A percentile compares a stretch with the other conserved stretches of the same genome.
Evolutionary conservation across 2,329 filamentous ascomycete genomes (phyloP).

Genomic region (Xylariaceae sp.): DNA sequence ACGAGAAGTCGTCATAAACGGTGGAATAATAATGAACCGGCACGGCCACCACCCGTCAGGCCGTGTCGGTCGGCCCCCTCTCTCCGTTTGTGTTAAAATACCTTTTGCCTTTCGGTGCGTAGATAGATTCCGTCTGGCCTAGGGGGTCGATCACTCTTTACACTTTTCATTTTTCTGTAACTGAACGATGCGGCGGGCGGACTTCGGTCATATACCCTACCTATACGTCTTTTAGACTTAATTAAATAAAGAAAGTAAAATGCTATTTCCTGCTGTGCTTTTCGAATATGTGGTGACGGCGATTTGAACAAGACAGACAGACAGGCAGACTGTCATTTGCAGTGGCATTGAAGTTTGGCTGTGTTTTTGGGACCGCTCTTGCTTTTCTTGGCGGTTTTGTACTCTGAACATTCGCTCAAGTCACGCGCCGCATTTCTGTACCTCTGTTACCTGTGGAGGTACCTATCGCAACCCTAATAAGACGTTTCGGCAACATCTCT

Average conservation of each 20-base stretch:
- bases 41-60: slow-evolving; percentile 16
- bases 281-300: background rate
- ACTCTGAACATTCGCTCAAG: too few species aligned
- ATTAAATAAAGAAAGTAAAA: slow-evolving; percentile 30
- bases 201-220: slow-evolving; percentile 30
- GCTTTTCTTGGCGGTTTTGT: too few species aligned
- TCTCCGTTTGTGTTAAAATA: slow-evolving; percentile 23
- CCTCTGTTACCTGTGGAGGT: too few species aligned
- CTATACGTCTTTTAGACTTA: slow-evolving; percentile 29
- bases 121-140: slow-evolving; percentile 22
- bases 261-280: slow-evolving; percentile 6
- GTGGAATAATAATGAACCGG: slow-evolving; percentile 17
- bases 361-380: too few species aligned
- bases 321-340: too few species aligned
- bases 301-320: too few species aligned
- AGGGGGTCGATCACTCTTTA: slow-evolving; percentile 24
- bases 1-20: slow-evolving; percentile 74
- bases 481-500: too few species aligned
- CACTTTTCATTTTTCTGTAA: slow-evolving; percentile 32
- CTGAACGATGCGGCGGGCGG: slow-evolving; percentile 31
- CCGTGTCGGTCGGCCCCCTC: slow-evolving; percentile 20
- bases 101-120: slow-evolving; percentile 25
- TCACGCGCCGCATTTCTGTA: too few species aligned
- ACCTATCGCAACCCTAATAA: too few species aligned
- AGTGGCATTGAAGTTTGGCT: too few species aligned